phyloP scores from a whole-genome alignment of 1,284 basidiomycete species.

The Ganoderma boninense region DNA sequence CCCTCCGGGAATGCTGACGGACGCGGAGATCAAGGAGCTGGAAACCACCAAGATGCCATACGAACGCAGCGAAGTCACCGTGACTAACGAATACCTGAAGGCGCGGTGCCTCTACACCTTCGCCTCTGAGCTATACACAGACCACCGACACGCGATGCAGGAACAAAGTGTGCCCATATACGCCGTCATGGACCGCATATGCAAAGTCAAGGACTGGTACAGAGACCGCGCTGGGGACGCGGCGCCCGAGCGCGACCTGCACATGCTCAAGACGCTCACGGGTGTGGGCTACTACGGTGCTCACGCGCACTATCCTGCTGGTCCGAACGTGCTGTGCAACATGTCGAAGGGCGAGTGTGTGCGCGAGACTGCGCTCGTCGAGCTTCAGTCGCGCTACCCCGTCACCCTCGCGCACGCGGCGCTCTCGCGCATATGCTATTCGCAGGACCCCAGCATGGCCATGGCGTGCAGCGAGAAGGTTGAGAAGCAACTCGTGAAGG shows the following conservation, averaged over 20 bases:
- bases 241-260: too few relatives aligned
- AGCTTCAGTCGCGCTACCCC: not conserved
- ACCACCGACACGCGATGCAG: not conserved
- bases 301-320: not conserved
- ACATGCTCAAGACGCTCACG: too few relatives aligned
- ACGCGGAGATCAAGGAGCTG: conserved; percentile 12
- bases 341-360: conserved; percentile 14
- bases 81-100: not conserved
- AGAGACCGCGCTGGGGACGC: too few relatives aligned
- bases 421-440: not conserved
- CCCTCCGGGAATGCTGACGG: conserved; percentile 21
- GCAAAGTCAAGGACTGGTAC: too few relatives aligned
- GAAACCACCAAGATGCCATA: not conserved
- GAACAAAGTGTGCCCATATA: too few relatives aligned
- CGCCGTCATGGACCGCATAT: too few relatives aligned
- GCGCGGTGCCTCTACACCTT: too few relatives aligned
- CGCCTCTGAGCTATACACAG: not conserved
- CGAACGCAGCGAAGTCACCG: not conserved
- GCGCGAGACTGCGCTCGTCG: conserved; percentile 3
- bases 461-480: not conserved
- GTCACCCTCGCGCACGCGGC: not conserved
- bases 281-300: too few relatives aligned
- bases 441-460: not conserved
- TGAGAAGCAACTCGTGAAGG: not conserved
- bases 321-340: conserved; percentile 8